Conservation (phyloP, 768 basidiomycete species). For the Neoboletus magnificus region DNA sequence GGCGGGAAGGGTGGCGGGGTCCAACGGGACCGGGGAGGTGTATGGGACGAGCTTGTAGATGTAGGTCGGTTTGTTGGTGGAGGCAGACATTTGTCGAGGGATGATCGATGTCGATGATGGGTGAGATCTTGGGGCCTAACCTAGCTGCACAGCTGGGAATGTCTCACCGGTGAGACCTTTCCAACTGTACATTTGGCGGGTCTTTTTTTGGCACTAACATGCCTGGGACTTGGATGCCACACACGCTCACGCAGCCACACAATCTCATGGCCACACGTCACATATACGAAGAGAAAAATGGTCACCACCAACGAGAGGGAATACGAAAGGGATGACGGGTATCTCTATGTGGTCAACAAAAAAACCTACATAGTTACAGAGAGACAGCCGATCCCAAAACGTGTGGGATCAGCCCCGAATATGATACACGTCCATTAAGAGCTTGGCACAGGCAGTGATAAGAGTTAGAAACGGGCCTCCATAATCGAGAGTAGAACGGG, state of each 20-base stretch:
- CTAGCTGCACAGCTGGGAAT: neutral
- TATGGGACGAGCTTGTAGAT: slow-evolving; percentile 59
- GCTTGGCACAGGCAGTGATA: slow-evolving; percentile 10
- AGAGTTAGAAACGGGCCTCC: slow-evolving; percentile 9
- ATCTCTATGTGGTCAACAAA: slow-evolving; percentile 21
- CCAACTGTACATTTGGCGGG: too few relatives aligned
- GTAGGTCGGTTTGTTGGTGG: slow-evolving; percentile 39
- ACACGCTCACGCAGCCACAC: neutral
- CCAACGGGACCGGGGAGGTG: slow-evolving; percentile 36
- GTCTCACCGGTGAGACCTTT: neutral
- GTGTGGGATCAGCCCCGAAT: slow-evolving; percentile 1
- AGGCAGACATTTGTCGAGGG: slow-evolving; percentile 3
- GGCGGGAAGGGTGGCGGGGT: slow-evolving; percentile 37
- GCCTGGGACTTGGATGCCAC: neutral
- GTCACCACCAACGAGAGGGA: neutral
- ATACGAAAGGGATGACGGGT: slow-evolving; percentile 20
- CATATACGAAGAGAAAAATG: neutral
- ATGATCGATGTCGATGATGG: neutral
- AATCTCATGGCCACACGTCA: neutral
- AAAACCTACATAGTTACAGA: slow-evolving; percentile 26
- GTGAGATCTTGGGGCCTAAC: too few relatives aligned
- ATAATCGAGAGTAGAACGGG: slow-evolving; percentile 7
- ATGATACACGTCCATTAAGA: slow-evolving; percentile 23
- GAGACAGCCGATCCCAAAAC: slow-evolving; percentile 15
- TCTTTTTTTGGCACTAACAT: neutral